Base-by-base conservation (phyloP, 106 monocot genomes). In the Phalaenopsis aphrodite region DNA sequence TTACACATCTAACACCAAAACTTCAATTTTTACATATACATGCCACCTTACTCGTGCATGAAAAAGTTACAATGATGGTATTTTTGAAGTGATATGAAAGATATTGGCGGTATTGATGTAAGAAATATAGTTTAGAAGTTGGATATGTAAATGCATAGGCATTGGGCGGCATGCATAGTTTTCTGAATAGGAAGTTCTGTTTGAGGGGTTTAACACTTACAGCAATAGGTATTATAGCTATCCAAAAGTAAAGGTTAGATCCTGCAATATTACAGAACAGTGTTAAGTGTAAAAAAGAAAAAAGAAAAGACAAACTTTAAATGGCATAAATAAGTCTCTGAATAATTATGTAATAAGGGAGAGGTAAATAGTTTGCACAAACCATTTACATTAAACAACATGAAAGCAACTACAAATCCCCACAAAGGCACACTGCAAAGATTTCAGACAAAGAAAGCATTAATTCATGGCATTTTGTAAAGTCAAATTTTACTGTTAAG, bases 181-280 rank as follows among this genome's bases (percentile, higher is more conserved):
- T 75, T 30, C 61, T 61, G 6, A 12, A 52, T 52, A 3, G 14
- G 14, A 5, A 43, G 30, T 30, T 30, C 30, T 67, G 23, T 77
- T 41, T 42, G 15, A 36, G 45, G 45, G 10, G 41, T 48, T 3
- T 58, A 2, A 21, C 39, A 86, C 99, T 91, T 83, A 99, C 99
- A 69, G 91, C 55, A 65, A 93, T 81, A 65, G 99, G 99, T 81
- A 99, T 88, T n/a, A 93, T 87, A 56, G 99, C 94, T 83, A 99
- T 95, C 99, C 99, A 99, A 58, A 95, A 93, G 68, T 99, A 99
- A 12, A 99, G 93, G 87, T 99, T 93, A 30, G 91, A 91, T 64
- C 99, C 99, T 99, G 89, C 79, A 91, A 85, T 7, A 81, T 72
- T 18, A 77, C 17, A 77, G 7, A 19, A 1, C 30, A 30, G 30